These are phyloP conservation scores for Schwanniomyces vanrijiae DNA, from an alignment of 805 yeast species.

Conservation along the genomic window DNA sequence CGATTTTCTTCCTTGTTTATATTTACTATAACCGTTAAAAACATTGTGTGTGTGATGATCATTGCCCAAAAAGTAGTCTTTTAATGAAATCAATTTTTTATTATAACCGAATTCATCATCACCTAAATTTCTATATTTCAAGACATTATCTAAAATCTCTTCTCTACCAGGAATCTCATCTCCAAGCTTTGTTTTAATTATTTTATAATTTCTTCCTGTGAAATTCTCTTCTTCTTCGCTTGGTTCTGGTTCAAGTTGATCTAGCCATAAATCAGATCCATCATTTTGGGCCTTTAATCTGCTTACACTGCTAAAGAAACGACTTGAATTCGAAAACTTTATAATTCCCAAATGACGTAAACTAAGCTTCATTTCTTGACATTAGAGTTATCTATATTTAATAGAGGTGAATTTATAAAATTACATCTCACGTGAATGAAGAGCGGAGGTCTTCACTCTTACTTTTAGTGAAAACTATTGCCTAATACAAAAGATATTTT, in stretches of 20 bases:
- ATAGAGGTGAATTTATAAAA: not conserved
- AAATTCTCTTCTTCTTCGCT: not conserved
- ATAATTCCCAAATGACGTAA: not conserved
- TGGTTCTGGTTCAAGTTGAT: conserved; percentile 1
- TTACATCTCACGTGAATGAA: not conserved
- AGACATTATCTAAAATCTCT: not conserved
- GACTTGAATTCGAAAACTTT: not conserved
- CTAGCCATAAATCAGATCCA: conserved; percentile 1
- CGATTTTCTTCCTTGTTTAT: conserved; percentile 29
- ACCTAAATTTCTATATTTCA: conserved; percentile 18
- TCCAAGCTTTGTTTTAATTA: not conserved
- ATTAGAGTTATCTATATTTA: not conserved
- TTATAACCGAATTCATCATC: conserved; percentile 16
- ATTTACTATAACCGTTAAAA: conserved; percentile 29
- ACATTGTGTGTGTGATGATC: conserved; percentile 40
- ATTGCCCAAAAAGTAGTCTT: conserved; percentile 42
- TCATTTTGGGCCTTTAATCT: not conserved
- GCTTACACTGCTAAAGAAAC: not conserved
- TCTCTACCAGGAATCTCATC: not conserved
- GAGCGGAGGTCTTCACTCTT: too few species aligned
- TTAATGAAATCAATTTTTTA: conserved; percentile 20
- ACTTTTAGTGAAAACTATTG: not conserved
- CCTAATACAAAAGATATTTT: too few species aligned
- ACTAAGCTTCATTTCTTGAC: not conserved
- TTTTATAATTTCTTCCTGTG: conserved; percentile 1